Evolutionary conservation across 2,329 filamentous ascomycete species (phyloP), one percentile per base, ranked within the genome.

Genomic region (Penicillium olsonii): DNA sequence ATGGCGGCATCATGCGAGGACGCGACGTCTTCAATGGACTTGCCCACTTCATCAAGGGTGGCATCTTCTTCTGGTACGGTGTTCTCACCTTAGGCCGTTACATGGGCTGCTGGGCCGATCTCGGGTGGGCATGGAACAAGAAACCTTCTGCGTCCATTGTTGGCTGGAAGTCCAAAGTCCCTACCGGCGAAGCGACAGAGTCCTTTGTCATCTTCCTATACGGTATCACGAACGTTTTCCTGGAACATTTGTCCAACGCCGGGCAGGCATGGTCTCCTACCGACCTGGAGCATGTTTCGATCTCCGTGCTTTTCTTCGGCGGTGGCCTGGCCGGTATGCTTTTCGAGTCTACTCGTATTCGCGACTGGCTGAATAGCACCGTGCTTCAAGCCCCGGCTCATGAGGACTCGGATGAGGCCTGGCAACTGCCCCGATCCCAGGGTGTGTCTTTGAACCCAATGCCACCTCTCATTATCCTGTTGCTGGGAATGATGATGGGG

Each of bases 61-160:
- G 89, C 3, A 87, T 97, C 46, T 97, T 97, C 77, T 90, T 96
- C 74, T 94, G 90, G 85, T 89, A 95, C 55, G 92, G 92, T 8
- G 73, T 96, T 17, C 74, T 96, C 52, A 95, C 90, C 0, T 78
- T 97, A 4, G 91, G 90, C 24, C 86, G 92, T 48, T 96, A 90
- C 87, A 84, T 91, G 65, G 92, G 92, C 20, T 88, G 88, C 68
- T 97, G 95, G 68, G 85, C 88, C 50, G 89, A 96, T 52, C 81
- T 92, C 48, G 92, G 92, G 57, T 97, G 92, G 92, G 90, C 91
- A 0, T 96, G 92, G 92, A 97, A 97, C 63, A 72, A 92, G 52
- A 87, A 88, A 52, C 90, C 90, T 8, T 66, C 75, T 5, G 69
- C 71, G 50, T 76, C 76, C 9, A 66, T 83, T 11, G 79, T 84